Conservation (phyloP, 441 rosid species). For the Monsonia emarginata region DNA sequence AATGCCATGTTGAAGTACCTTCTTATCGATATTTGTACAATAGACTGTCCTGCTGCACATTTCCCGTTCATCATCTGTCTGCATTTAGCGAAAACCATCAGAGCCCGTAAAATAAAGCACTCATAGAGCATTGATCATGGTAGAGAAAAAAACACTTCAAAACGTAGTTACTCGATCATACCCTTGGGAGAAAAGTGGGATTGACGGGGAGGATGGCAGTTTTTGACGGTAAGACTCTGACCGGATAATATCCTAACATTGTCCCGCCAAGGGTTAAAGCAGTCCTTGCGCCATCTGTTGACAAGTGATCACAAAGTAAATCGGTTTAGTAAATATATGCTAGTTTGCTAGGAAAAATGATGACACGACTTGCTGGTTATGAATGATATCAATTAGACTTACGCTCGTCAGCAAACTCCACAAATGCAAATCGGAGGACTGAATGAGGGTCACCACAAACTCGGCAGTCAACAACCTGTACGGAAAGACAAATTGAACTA, state of each 20-base stretch:
- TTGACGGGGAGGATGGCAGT: slow-evolving; percentile 73
- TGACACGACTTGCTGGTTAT: slow-evolving; percentile 1
- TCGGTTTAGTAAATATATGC: slow-evolving; percentile 5
- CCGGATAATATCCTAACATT: slow-evolving; percentile 53
- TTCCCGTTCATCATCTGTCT: slow-evolving; percentile 71
- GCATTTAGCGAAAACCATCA: slow-evolving; percentile 21
- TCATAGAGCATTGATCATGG: background rate
- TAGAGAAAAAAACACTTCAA: slow-evolving; percentile 1
- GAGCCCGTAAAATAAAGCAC: slow-evolving; percentile 3
- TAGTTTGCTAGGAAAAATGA: background rate
- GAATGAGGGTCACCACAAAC: slow-evolving; percentile 26
- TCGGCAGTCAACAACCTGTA: slow-evolving; percentile 64
- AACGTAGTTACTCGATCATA: slow-evolving; percentile 15
- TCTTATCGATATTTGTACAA: slow-evolving; percentile 64
- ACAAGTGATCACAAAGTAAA: slow-evolving; percentile 15
- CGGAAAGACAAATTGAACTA: background rate
- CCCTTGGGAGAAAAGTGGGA: slow-evolving; percentile 67
- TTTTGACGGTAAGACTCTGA: slow-evolving; percentile 68
- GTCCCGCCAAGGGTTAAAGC: slow-evolving; percentile 58
- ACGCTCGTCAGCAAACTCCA: slow-evolving; percentile 65
- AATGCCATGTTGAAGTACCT: slow-evolving; percentile 30
- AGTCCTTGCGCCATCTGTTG: slow-evolving; percentile 44
- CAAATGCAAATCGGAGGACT: slow-evolving; percentile 66
- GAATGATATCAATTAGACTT: too few relatives aligned
- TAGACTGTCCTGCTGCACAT: slow-evolving; percentile 63